Base-by-base conservation (phyloP, 805 yeast genomes). In the Cyberlindnera saturnus region DNA sequence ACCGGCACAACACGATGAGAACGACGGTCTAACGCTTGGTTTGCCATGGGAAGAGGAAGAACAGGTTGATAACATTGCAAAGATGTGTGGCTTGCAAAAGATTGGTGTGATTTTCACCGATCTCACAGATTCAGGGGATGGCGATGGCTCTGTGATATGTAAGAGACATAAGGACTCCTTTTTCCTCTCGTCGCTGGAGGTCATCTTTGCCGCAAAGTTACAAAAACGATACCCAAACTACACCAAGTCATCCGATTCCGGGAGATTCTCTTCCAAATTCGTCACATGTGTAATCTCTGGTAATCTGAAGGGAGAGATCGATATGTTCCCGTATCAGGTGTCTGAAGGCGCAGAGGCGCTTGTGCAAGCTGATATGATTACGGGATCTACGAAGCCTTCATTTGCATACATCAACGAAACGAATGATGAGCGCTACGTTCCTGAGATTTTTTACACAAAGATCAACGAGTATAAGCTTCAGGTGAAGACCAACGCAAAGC, bases 201-300 rank as follows among this genome's bases (percentile, higher is more conserved):
- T 87, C 8, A 61, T 79, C 13, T 82, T 89, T 74, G 87, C 97
- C 1, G 90, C 96, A 0, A 73, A 75, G 47, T 73, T 85, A 65
- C 99, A 93, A 66, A 58, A 71, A 16, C 65, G 67, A 46, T 70
- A 77, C 55, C 86, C 88, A 16, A 84, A 82, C 58, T 57, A 65
- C 15, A 73, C 86, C 33, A 78, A 77, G 53, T 82, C 79, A 73
- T 73, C 85, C 23, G 77, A 73, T 26, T 62, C 74, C 9, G 86
- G 88, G 3, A 53, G 58, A 23, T 93, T 77, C 60, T 85, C 96
- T 14, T 89, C 97, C 8, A 87, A 88, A 58, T 93, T 88, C 60
- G 91, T 90, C 16, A 91, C 98, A 1, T 90, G 97, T 66, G 91
- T 89, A 18, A 73, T 93, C 3, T 78, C 95, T 1, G 99, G 99